Base-by-base conservation (phyloP, 148 eudicot species). In the Rhododendron simsii region DNA sequence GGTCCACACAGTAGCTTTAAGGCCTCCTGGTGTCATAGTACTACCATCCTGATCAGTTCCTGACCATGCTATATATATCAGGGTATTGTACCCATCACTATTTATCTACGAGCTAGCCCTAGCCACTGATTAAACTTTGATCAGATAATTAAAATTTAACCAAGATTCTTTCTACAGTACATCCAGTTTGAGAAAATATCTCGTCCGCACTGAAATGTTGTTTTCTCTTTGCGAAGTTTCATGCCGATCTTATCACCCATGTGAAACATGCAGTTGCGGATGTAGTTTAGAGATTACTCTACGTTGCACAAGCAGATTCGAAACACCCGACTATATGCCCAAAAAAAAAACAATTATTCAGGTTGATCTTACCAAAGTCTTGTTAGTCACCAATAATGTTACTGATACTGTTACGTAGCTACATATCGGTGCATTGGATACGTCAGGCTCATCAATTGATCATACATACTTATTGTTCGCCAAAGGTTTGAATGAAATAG, bases 81-180 rank as follows among this genome's bases (percentile, higher is more conserved):
- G 44, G 53, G 77, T 39, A 45, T n/a, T 67, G 85, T 83, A 26
- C 50, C 85, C 37, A 65, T 83, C 85, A 83, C 57, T 12, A 41
- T 37, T 41, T 28, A 80, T 26, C n/a, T 47, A 79, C 47, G n/a
- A 80, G 33, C 30, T 30, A 30, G 30, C 74, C 9, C 41, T 41
- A 61, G 67, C 9, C 7, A 71, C 41, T 14, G 37, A 15, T 14
- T 33, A 33, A 41, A 1, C 39, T 30, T 71, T 71, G 39, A 30
- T 71, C 76, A 11, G 39, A 6, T 71, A 14, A 18, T 47, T 35
- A 16, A 57, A 18, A 57, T 18, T 67, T 57, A 30, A 21, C 23
- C 69, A 20, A 35, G 57, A 12, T 79, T 79, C 30, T 48, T 79
- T 4, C 33, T 10, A 20, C 51, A 0, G 44, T 20, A 20, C 7